Base-by-base conservation (phyloP, 495 filamentous ascomycete species). In the Bombardia bombarda region DNA sequence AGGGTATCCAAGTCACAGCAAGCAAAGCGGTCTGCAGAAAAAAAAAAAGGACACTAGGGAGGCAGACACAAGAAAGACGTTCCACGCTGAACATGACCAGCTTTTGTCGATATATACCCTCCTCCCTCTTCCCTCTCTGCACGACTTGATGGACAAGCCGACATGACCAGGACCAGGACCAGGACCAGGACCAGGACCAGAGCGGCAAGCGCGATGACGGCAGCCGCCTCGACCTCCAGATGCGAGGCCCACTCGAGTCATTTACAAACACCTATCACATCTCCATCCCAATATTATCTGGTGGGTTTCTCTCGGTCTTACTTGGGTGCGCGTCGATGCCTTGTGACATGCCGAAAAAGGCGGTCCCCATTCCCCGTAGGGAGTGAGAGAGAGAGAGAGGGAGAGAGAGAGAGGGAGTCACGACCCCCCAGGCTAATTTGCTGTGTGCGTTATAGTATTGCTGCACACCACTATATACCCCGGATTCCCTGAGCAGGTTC, bases 371-470 rank as follows among this genome's bases (percentile, higher is more conserved):
- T n/a, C n/a, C n/a, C n/a, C n/a, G n/a, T n/a, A n/a, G n/a, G n/a
- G n/a, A n/a, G n/a, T n/a, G n/a, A n/a, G n/a, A n/a, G n/a, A n/a
- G n/a, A n/a, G n/a, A n/a, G n/a, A n/a, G n/a, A n/a, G n/a, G n/a
- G n/a, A n/a, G n/a, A n/a, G n/a, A n/a, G n/a, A n/a, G n/a, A n/a
- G n/a, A 13, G 3, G 34, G 10, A 17, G 8, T 21, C 13, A 37
- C 17, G 34, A 21, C 9, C 10, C 34, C 34, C 34, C 34, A 37
- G 34, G 34, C 34, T 37, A 37, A 37, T 37, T 37, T 18, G n/a
- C 6, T n/a, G n/a, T n/a, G n/a, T n/a, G n/a, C n/a, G n/a, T n/a
- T n/a, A n/a, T n/a, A n/a, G n/a, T n/a, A n/a, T n/a, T 28, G 26
- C 26, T 8, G 26, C 13, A 13, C 9, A 28, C 9, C 26, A 28